Percentiles rank a stretch among this genome's conserved stretches.
Conservation (phyloP, 2,329 filamentous ascomycete genomes). For the Tolypocladium endophyticum region DNA sequence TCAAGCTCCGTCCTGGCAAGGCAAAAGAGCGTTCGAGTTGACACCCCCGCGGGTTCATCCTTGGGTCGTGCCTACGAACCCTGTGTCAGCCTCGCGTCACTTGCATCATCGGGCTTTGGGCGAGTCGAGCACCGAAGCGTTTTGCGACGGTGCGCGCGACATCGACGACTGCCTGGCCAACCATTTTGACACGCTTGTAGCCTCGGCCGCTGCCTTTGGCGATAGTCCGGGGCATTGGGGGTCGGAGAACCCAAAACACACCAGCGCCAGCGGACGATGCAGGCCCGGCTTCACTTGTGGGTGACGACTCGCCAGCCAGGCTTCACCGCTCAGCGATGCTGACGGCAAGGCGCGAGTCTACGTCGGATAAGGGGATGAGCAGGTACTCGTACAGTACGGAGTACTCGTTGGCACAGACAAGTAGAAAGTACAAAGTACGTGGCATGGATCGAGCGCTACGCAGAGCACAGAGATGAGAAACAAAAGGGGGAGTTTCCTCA, state of each 20-base stretch:
- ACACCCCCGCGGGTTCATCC: neutral
- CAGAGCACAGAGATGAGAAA: neutral
- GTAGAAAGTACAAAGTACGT: neutral
- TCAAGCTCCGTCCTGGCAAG: neutral
- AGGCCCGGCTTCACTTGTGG: neutral
- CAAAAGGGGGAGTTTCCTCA: neutral
- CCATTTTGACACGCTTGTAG: no score
- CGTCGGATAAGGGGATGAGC: no score
- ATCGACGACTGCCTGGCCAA: neutral
- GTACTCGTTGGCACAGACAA: neutral
- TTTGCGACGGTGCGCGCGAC: neutral
- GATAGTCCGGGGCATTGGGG: neutral
- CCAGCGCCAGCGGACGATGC: neutral
- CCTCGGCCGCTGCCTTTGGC: neutral
- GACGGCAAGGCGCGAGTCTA: neutral
- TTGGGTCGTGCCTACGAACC: neutral
- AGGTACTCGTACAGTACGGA: no score
- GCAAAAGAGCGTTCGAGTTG: neutral
- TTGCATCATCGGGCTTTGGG: neutral
- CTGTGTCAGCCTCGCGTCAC: neutral
- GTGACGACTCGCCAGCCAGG: neutral
- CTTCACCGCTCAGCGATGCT: neutral
- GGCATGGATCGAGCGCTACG: neutral
- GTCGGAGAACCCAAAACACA: neutral
- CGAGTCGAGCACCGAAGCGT: neutral